Evolutionary conservation across 2,329 filamentous ascomycete genomes (phyloP).

Genomic region (Nothophoma quercina): DNA sequence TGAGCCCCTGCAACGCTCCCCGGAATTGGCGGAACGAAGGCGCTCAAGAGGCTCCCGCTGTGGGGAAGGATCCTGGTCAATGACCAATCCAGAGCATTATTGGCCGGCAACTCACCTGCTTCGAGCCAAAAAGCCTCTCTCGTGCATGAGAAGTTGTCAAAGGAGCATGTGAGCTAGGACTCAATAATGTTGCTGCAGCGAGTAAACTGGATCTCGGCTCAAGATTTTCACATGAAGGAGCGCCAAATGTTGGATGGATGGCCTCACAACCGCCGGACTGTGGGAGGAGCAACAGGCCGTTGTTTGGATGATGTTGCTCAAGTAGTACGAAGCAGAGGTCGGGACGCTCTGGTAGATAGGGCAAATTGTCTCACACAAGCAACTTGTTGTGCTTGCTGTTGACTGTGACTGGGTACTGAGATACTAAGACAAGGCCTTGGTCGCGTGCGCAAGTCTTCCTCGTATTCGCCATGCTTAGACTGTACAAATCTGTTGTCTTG

Average conservation of each 20-base stretch:
- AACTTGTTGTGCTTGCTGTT: too few relatives aligned
- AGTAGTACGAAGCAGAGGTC: background rate
- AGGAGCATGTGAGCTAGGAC: constrained; percentile 25
- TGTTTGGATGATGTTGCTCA: too few relatives aligned
- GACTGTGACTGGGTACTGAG: too few relatives aligned
- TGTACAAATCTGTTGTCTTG: background rate
- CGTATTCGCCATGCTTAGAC: background rate
- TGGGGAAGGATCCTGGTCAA: constrained; percentile 14
- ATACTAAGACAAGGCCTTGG: background rate
- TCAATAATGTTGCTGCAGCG: constrained; percentile 23
- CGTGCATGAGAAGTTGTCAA: constrained; percentile 19
- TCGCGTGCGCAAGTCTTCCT: constrained; percentile 9
- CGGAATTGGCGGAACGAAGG: constrained; percentile 8
- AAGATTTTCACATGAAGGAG: constrained; percentile 32
- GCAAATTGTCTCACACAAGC: too few relatives aligned
- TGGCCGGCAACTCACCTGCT: constrained; percentile 23
- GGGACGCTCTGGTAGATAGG: background rate
- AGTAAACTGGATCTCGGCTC: constrained; percentile 18
- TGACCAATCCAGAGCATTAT: constrained; percentile 25
- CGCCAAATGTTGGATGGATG: constrained; percentile 10
- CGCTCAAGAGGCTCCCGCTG: constrained; percentile 16
- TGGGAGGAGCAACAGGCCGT: too few relatives aligned
- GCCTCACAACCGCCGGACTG: too few relatives aligned
- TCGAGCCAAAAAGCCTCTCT: constrained; percentile 24
- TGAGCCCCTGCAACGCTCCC: constrained; percentile 15